Evolutionary conservation across 2,329 filamentous ascomycete species (phyloP).

Genomic region (Fusarium ambrosium): DNA sequence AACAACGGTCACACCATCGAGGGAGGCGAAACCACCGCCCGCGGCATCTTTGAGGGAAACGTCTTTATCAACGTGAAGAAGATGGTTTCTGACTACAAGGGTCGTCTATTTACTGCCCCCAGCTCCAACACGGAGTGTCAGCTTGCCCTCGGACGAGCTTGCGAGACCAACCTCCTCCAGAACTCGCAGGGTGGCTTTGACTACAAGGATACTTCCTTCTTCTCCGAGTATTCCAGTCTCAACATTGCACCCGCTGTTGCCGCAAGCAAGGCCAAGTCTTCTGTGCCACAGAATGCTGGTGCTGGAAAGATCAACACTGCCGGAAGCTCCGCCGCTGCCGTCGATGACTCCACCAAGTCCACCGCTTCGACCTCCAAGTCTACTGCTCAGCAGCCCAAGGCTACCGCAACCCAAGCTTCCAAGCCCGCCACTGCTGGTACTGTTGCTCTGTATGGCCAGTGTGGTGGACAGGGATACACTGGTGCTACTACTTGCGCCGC

Average conservation of each 20-base stretch:
- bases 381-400: neutral
- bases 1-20: constrained; percentile 69
- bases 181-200: constrained; percentile 7
- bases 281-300: constrained; percentile 6
- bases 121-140: constrained; percentile 54
- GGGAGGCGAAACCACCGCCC: constrained; percentile 54
- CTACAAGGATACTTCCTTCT: constrained; percentile 17
- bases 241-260: constrained; percentile 11
- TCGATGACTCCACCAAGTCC: neutral
- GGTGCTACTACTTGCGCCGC: constrained; percentile 7
- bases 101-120: constrained; percentile 50
- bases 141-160: constrained; percentile 60
- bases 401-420: neutral
- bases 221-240: constrained; percentile 12
- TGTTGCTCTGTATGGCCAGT: constrained; percentile 7
- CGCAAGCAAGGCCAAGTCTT: constrained; percentile 8
- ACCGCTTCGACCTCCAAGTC: neutral
- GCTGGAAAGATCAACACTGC: constrained; percentile 3
- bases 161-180: constrained; percentile 58
- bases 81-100: constrained; percentile 52
- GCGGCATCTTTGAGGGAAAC: constrained; percentile 64
- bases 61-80: constrained; percentile 66
- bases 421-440: neutral
- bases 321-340: neutral
- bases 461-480: constrained; percentile 10